These are phyloP conservation scores for Lecanicillium sp. DNA, from an alignment of 2,329 filamentous ascomycete genomes.

Conservation along the genomic window DNA sequence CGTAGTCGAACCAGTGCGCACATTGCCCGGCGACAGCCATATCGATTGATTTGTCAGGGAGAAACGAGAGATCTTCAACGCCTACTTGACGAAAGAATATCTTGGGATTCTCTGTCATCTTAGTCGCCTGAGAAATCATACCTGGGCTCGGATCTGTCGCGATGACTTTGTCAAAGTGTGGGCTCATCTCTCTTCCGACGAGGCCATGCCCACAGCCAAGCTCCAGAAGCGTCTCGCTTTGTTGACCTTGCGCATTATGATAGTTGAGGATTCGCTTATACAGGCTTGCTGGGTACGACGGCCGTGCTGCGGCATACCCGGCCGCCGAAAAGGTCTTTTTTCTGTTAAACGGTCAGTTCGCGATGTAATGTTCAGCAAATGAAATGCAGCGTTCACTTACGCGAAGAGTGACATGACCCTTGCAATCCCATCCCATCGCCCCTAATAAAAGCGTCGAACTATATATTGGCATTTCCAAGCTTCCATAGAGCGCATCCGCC, in stretches of 20 bases:
- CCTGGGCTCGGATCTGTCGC: constrained; percentile 48
- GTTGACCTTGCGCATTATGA: constrained; percentile 30
- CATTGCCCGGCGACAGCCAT: constrained; percentile 44
- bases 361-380: not conserved
- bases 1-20: constrained; percentile 59
- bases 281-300: constrained; percentile 46
- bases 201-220: constrained; percentile 57
- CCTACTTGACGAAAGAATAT: constrained; percentile 40
- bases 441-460: too few species aligned
- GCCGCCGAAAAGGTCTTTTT: constrained; percentile 47
- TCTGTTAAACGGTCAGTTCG: constrained; percentile 23
- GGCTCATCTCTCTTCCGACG: constrained; percentile 43
- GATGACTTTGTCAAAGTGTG: constrained; percentile 40
- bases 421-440: too few species aligned
- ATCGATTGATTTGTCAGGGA: constrained; percentile 42
- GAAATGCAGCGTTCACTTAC: constrained; percentile 19
- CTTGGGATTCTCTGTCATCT: constrained; percentile 31
- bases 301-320: constrained; percentile 52
- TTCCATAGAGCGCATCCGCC: too few species aligned
- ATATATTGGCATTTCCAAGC: too few species aligned
- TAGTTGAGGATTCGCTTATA: constrained; percentile 46
- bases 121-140: constrained; percentile 46
- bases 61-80: constrained; percentile 45
- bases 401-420: constrained; percentile 38
- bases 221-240: constrained; percentile 36